Conservation (phyloP, 805 yeast species). For the Hanseniaspora nectarophila region DNA sequence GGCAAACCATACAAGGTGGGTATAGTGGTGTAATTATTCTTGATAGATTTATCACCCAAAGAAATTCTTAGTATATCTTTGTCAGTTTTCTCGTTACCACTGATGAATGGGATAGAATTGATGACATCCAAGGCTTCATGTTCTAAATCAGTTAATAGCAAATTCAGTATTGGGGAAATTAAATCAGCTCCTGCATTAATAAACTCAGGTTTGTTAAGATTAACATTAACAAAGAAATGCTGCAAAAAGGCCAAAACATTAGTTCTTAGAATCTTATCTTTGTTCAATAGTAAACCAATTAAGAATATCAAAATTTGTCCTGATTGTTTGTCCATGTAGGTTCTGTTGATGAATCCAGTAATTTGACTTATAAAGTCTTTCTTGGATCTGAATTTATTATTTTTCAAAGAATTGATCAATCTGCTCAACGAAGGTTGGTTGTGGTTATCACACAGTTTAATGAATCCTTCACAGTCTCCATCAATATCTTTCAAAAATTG, state of each 20-base stretch:
- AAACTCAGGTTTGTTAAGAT: slow-evolving; percentile 65
- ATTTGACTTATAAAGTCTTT: slow-evolving; percentile 78
- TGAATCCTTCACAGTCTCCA: slow-evolving; percentile 44
- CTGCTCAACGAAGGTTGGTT: slow-evolving; percentile 52
- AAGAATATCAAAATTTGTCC: slow-evolving; percentile 65
- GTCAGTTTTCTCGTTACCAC: slow-evolving; percentile 73
- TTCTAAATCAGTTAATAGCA: slow-evolving; percentile 72
- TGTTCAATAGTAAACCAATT: slow-evolving; percentile 69
- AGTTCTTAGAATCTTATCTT: slow-evolving; percentile 60
- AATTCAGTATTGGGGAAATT: slow-evolving; percentile 75
- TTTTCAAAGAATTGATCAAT: slow-evolving; percentile 63
- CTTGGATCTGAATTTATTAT: slow-evolving; percentile 74
- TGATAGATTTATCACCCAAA: slow-evolving; percentile 65
- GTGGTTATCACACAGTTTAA: slow-evolving; percentile 47
- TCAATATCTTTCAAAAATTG: slow-evolving; percentile 40
- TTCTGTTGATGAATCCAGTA: slow-evolving; percentile 51
- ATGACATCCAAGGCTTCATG: slow-evolving; percentile 80
- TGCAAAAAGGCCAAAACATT: slow-evolving; percentile 71
- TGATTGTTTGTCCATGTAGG: slow-evolving; percentile 62
- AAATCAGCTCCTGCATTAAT: slow-evolving; percentile 89
- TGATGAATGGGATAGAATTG: slow-evolving; percentile 72
- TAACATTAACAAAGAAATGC: slow-evolving; percentile 62
- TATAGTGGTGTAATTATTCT: slow-evolving; percentile 71
- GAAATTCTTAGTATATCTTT: slow-evolving; percentile 86
- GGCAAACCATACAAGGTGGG: slow-evolving; percentile 92